These are phyloP conservation scores for Penicillium nordicum DNA, from an alignment of 2,329 filamentous ascomycete species.

Conservation along the genomic window DNA sequence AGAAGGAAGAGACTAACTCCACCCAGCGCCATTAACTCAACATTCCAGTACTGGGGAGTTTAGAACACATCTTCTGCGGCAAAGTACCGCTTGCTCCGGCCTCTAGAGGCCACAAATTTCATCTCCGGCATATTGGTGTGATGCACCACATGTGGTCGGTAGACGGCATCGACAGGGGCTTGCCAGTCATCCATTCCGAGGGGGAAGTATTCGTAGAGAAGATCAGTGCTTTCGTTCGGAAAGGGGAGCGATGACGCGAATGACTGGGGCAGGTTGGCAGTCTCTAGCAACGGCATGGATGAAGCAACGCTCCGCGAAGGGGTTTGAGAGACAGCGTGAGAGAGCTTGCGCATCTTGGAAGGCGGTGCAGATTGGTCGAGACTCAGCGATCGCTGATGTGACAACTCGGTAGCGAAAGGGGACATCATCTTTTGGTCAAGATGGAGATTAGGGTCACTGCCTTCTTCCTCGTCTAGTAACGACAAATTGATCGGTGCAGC, in stretches of 20 bases:
- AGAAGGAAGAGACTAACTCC: constrained; percentile 7
- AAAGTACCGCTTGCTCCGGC: constrained; percentile 69
- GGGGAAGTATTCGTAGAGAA: constrained; percentile 93
- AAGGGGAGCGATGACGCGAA: constrained; percentile 55
- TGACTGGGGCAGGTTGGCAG: constrained; percentile 37
- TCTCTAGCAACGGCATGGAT: constrained; percentile 32
- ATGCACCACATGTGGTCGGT: constrained; percentile 88
- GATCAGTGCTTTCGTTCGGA: constrained; percentile 68
- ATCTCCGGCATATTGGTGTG: constrained; percentile 71
- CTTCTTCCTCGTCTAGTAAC: constrained; percentile 56
- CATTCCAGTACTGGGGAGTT: not conserved
- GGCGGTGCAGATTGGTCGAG: constrained; percentile 34
- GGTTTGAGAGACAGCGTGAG: constrained; percentile 28
- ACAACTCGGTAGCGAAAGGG: constrained; percentile 25
- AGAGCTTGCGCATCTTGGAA: constrained; percentile 39
- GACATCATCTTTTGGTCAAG: constrained; percentile 22
- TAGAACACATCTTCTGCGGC: constrained; percentile 55
- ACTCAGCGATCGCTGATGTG: constrained; percentile 26
- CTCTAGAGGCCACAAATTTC: constrained; percentile 64
- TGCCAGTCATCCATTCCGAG: constrained; percentile 88
- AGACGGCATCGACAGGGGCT: constrained; percentile 84
- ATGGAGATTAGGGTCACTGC: constrained; percentile 36
- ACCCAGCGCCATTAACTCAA: constrained; percentile 5
- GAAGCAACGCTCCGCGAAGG: constrained; percentile 33
- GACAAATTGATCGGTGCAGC: constrained; percentile 53